These are phyloP conservation scores for Pouteria glomerata DNA, from an alignment of 148 eudicot genomes.

Conservation along the genomic window DNA sequence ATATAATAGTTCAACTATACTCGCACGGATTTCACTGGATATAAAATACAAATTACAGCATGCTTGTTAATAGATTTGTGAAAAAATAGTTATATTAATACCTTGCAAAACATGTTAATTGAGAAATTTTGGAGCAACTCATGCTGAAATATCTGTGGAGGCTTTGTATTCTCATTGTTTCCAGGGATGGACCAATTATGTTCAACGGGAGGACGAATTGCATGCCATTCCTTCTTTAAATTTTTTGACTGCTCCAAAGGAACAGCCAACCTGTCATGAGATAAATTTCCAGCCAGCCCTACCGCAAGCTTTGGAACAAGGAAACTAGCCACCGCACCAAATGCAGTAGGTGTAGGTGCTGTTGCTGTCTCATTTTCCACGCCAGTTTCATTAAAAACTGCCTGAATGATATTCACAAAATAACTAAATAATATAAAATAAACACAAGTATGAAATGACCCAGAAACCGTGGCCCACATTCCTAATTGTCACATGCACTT, in stretches of 20 bases:
- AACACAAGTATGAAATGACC: background rate
- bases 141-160: slow-evolving; percentile 99
- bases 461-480: background rate
- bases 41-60: background rate
- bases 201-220: slow-evolving; percentile 87
- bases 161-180: slow-evolving; percentile 33
- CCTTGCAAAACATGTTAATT: slow-evolving; percentile 98
- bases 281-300: slow-evolving; percentile 59
- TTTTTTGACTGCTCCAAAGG: slow-evolving; percentile 56
- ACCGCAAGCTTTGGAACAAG: slow-evolving; percentile 89
- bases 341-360: slow-evolving; percentile 64
- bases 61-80: too few relatives aligned
- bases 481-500: background rate
- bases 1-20: background rate
- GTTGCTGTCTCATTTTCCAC: slow-evolving; percentile 50
- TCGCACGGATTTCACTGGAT: background rate
- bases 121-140: slow-evolving; percentile 94
- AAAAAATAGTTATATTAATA: slow-evolving; percentile 23
- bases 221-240: slow-evolving; percentile 78
- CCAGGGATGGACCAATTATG: slow-evolving; percentile 92
- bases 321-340: slow-evolving; percentile 97
- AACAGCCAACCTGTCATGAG: slow-evolving; percentile 56
- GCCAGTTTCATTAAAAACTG: slow-evolving; percentile 75
- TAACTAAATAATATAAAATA: background rate
- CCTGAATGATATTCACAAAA: slow-evolving; percentile 32